A percentile compares a stretch with the other conserved stretches of the same genome.
Conservation (phyloP, 2,329 filamentous ascomycete species). For the Fonsecaea pedrosoi region DNA sequence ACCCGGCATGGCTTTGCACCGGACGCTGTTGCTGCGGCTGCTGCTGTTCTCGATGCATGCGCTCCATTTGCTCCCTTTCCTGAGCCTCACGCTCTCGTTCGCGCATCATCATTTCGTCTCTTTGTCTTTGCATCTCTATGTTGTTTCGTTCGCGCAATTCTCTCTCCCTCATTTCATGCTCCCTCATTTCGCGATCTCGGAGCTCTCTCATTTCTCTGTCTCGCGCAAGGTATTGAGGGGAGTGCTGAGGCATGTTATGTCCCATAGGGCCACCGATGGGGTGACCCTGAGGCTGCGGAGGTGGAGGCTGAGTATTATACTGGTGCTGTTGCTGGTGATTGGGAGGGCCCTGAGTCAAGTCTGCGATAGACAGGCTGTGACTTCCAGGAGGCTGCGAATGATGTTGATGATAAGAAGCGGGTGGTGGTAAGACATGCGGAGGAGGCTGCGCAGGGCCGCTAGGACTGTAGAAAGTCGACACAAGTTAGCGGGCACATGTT, state of each 20-base stretch:
- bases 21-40: constrained; percentile 64
- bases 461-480: constrained; percentile 16
- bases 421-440: constrained; percentile 39
- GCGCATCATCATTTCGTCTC: constrained; percentile 62
- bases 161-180: constrained; percentile 65
- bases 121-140: constrained; percentile 56
- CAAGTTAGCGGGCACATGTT: constrained; percentile 7
- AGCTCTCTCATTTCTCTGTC: constrained; percentile 53
- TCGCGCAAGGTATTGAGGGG: constrained; percentile 38
- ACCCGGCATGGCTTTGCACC: constrained; percentile 85
- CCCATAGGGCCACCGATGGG: constrained; percentile 29
- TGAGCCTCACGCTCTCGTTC: constrained; percentile 61
- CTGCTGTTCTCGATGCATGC: constrained; percentile 67
- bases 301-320: constrained; percentile 50
- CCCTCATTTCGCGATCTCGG: constrained; percentile 62
- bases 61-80: constrained; percentile 65
- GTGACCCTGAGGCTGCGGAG: constrained; percentile 36
- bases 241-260: constrained; percentile 38
- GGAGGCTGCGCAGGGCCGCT: constrained; percentile 49
- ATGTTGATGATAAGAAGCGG: constrained; percentile 41
- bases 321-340: constrained; percentile 50
- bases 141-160: constrained; percentile 59
- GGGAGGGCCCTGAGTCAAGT: constrained; percentile 53
- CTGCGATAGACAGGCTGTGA: constrained; percentile 56
- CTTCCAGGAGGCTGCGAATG: constrained; percentile 48